A percentile compares a stretch with the other conserved stretches of the same genome.
Conservation (phyloP, 2,329 filamentous ascomycete genomes). For the Fusarium solani-melongenae region DNA sequence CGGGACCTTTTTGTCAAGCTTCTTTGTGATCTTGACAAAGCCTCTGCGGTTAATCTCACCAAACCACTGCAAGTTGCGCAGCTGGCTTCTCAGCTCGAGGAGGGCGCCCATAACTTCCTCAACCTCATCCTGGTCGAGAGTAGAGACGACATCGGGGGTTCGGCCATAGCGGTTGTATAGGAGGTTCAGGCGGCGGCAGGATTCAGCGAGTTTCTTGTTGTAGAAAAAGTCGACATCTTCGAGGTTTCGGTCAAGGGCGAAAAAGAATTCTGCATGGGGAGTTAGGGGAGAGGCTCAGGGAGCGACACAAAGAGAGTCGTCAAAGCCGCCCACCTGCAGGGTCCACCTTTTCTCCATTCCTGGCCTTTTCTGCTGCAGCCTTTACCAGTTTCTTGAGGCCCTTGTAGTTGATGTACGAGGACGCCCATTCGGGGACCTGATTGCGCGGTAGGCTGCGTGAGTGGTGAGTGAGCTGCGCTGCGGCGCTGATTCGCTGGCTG, state of each 20-base stretch:
- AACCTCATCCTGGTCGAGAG: conserved; percentile 86
- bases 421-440: conserved; percentile 88
- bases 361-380: conserved; percentile 72
- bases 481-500: conserved; percentile 1
- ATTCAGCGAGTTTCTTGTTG: conserved; percentile 93
- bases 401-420: conserved; percentile 89
- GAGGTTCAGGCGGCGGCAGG: conserved; percentile 83
- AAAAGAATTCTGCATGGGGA: conserved; percentile 85
- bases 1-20: conserved; percentile 93
- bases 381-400: conserved; percentile 96
- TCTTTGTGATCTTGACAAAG: conserved; percentile 99
- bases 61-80: conserved; percentile 96
- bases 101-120: conserved; percentile 92
- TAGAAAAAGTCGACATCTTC: conserved; percentile 98
- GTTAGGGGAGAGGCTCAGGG: conserved; percentile 47
- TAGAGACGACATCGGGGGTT: conserved; percentile 73
- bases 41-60: conserved; percentile 95
- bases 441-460: conserved; percentile 75
- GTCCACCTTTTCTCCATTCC: conserved; percentile 81
- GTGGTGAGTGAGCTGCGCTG: conserved; percentile 22
- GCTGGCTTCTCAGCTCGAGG: conserved; percentile 85
- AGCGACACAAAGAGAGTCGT: conserved; percentile 41
- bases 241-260: conserved; percentile 93
- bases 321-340: conserved; percentile 79
- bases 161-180: conserved; percentile 89